phyloP scores from a whole-genome alignment of 2,329 filamentous ascomycete genomes.

The Neophaeococcomyces aloes region DNA sequence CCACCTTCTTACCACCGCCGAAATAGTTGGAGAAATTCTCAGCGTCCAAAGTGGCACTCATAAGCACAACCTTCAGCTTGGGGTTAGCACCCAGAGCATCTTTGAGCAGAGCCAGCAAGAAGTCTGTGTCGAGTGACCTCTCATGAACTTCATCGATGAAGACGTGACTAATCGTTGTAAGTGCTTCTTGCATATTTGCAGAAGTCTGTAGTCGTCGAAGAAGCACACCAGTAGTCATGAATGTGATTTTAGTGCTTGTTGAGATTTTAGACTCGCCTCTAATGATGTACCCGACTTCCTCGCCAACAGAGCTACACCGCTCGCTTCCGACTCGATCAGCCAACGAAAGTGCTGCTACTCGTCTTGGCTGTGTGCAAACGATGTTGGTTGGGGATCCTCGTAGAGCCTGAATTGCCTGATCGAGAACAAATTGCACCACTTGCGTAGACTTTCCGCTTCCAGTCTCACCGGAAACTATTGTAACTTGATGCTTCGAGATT shows the following conservation, averaged over 20 bases:
- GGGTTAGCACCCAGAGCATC: constrained; percentile 65
- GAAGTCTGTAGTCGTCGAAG: constrained; percentile 66
- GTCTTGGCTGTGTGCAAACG: constrained; percentile 85
- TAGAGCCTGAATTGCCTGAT: constrained; percentile 69
- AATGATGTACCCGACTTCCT: constrained; percentile 85
- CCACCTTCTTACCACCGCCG: constrained; percentile 57
- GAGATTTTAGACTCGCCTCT: constrained; percentile 75
- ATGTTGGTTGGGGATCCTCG: constrained; percentile 75
- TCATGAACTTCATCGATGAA: constrained; percentile 97
- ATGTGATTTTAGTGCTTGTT: constrained; percentile 75
- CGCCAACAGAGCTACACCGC: constrained; percentile 67
- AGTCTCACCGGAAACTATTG: constrained; percentile 93
- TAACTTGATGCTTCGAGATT: constrained; percentile 70
- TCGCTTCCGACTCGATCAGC: constrained; percentile 93
- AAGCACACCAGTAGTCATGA: constrained; percentile 90
- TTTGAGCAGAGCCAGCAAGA: constrained; percentile 74
- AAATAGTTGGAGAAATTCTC: constrained; percentile 80
- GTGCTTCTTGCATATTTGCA: constrained; percentile 49
- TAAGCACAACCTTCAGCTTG: constrained; percentile 81
- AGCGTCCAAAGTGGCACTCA: constrained; percentile 93
- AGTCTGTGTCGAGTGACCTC: constrained; percentile 87
- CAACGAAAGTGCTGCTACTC: constrained; percentile 86
- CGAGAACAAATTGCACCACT: constrained; percentile 88
- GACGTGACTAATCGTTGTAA: constrained; percentile 86
- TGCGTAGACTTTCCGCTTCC: constrained; percentile 96